Percentiles rank a stretch among this genome's conserved stretches.
These are phyloP conservation scores for Globisporangium carolinianum DNA, from an alignment of 352 stramenopile species.

Conservation along the genomic window DNA sequence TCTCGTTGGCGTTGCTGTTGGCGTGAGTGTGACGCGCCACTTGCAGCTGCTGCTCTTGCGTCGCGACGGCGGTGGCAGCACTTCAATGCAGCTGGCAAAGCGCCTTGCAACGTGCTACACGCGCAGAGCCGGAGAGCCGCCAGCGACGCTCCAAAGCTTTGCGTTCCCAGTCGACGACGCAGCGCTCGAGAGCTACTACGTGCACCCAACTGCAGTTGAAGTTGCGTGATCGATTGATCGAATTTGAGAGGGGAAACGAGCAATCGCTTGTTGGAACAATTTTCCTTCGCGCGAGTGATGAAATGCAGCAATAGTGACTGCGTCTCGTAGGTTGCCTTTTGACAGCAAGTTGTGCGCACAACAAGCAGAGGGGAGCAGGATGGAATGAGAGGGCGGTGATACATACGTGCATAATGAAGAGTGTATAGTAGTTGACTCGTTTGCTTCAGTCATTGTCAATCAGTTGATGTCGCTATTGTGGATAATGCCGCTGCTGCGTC, in stretches of 20 bases:
- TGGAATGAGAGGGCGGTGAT: not conserved
- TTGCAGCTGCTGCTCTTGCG: constrained; percentile 18
- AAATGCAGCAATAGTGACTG: no score
- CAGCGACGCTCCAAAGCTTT: constrained; percentile 2
- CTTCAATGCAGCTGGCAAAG: constrained; percentile 8
- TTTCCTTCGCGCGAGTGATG: no score
- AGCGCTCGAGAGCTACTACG: constrained; percentile 18
- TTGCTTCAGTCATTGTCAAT: not conserved
- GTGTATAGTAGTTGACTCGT: constrained; percentile 1
- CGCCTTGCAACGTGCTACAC: constrained; percentile 7
- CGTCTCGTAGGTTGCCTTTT: no score
- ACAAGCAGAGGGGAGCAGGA: not conserved
- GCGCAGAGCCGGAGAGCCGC: not conserved
- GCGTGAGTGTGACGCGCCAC: constrained; percentile 22
- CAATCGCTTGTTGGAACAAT: no score
- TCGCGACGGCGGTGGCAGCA: constrained; percentile 6
- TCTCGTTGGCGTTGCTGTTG: constrained; percentile 32
- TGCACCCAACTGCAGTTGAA: constrained; percentile 29
- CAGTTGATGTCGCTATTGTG: not conserved
- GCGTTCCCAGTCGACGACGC: constrained; percentile 8
- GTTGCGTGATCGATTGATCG: no score
- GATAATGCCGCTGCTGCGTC: not conserved
- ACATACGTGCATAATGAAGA: not conserved
- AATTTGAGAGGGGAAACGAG: no score
- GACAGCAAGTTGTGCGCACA: no score